Evolutionary conservation across 495 filamentous ascomycete genomes (phyloP).

Genomic region (Hyaloscypha bicolor): DNA sequence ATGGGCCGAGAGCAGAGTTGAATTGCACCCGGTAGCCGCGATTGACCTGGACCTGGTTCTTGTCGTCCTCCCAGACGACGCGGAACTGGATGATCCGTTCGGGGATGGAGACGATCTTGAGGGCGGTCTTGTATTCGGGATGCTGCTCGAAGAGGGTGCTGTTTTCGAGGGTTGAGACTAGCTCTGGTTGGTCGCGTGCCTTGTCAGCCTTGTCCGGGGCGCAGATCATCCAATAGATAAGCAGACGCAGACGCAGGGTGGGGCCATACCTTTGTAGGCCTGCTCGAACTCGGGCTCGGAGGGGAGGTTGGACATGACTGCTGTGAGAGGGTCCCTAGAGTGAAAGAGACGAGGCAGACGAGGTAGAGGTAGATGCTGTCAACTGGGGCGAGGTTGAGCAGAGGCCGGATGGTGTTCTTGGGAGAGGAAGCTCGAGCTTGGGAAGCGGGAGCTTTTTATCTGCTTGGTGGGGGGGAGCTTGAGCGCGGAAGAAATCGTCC

Average conservation of each 20-base stretch:
- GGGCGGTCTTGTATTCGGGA: constrained; percentile 90
- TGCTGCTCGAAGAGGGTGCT: constrained; percentile 90
- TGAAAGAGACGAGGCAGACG: neutral
- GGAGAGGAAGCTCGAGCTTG: constrained; percentile 2
- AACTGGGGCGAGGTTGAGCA: neutral
- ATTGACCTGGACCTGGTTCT: constrained; percentile 88
- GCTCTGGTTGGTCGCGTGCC: constrained; percentile 58
- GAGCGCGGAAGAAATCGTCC: neutral
- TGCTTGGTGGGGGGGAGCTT: constrained; percentile 21
- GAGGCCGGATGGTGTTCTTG: neutral
- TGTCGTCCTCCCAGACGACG: constrained; percentile 95
- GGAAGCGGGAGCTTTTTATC: constrained; percentile 23
- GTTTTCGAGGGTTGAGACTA: constrained; percentile 90
- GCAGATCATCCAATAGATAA: neutral
- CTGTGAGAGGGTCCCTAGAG: constrained; percentile 26
- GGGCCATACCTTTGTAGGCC: constrained; percentile 83
- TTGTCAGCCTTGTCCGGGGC: constrained; percentile 13
- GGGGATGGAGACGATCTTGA: constrained; percentile 85
- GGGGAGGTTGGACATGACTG: constrained; percentile 78
- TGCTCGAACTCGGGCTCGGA: constrained; percentile 98
- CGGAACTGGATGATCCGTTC: constrained; percentile 98
- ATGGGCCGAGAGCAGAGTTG: constrained; percentile 97
- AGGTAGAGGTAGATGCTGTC: no score
- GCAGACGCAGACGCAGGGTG: constrained; percentile 3
- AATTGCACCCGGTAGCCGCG: constrained; percentile 97